Evolutionary conservation across 495 filamentous ascomycete species (phyloP).

Genomic region (Aeminium ludgeri): DNA sequence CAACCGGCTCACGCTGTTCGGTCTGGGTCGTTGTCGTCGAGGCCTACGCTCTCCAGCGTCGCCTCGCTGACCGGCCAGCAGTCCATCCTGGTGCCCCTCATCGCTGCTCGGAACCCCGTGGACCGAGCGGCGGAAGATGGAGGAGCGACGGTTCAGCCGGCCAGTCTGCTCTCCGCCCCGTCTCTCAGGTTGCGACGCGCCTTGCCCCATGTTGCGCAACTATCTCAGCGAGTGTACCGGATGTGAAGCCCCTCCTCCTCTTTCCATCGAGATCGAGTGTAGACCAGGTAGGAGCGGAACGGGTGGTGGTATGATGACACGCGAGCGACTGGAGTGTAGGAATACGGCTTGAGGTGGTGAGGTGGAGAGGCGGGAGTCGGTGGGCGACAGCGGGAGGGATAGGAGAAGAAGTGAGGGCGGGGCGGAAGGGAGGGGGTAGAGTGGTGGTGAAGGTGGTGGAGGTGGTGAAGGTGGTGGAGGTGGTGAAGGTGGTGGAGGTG

Average conservation of each 20-base stretch:
- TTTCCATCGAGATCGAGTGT: background rate
- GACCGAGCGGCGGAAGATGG: slow-evolving; percentile 7
- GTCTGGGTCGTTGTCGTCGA: slow-evolving; percentile 2
- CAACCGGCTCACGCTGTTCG: slow-evolving; percentile 7
- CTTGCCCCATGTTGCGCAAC: slow-evolving; percentile 3
- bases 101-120: slow-evolving; percentile 1
- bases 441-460: too few relatives aligned
- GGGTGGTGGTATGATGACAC: background rate
- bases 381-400: too few relatives aligned
- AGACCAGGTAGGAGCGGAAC: background rate
- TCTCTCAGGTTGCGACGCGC: slow-evolving; percentile 1
- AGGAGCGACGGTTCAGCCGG: slow-evolving; percentile 2
- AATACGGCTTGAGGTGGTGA: too few relatives aligned
- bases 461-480: too few relatives aligned
- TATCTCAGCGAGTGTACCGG: background rate
- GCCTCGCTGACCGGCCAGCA: slow-evolving; percentile 7
- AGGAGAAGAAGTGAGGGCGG: too few relatives aligned
- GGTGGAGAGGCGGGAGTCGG: too few relatives aligned
- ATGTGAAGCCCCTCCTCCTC: background rate
- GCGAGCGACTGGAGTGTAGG: background rate
- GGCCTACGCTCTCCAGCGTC: background rate
- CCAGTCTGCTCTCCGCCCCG: background rate
- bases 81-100: slow-evolving; percentile 8
- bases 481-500: too few relatives aligned
- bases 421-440: too few relatives aligned